Conservation (phyloP, 2,329 filamentous ascomycete species). For the Anisogramma anomala region DNA sequence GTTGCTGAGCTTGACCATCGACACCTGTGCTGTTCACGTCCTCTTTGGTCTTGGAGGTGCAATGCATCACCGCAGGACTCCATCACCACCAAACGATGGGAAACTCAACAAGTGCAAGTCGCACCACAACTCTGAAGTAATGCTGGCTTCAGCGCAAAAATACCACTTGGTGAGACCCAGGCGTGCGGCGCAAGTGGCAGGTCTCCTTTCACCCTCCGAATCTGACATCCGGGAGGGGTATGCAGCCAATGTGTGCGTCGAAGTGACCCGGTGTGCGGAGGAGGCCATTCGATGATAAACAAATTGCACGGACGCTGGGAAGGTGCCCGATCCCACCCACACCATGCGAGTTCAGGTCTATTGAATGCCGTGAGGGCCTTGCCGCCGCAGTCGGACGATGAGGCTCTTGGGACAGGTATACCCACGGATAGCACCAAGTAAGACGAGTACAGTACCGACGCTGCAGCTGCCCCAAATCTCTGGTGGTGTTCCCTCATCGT, state of each 20-base stretch:
- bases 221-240: neutral
- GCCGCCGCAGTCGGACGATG: neutral
- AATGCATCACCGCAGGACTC: no score
- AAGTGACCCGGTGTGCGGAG: neutral
- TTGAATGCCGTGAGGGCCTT: neutral
- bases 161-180: neutral
- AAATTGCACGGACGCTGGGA: no score
- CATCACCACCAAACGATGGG: no score
- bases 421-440: neutral
- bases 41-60: neutral
- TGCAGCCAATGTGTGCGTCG: neutral
- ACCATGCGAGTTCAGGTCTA: neutral
- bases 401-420: neutral
- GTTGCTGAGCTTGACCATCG: neutral
- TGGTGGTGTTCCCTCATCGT: neutral
- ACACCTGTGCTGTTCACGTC: neutral
- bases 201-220: neutral
- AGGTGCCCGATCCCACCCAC: neutral
- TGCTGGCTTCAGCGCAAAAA: neutral
- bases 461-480: neutral
- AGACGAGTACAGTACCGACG: neutral
- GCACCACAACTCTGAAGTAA: neutral
- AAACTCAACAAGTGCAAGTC: neutral
- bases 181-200: neutral
- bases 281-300: neutral